Evolutionary conservation across 2,329 filamentous ascomycete species (phyloP).

Genomic region (Colletotrichum nymphaeae): DNA sequence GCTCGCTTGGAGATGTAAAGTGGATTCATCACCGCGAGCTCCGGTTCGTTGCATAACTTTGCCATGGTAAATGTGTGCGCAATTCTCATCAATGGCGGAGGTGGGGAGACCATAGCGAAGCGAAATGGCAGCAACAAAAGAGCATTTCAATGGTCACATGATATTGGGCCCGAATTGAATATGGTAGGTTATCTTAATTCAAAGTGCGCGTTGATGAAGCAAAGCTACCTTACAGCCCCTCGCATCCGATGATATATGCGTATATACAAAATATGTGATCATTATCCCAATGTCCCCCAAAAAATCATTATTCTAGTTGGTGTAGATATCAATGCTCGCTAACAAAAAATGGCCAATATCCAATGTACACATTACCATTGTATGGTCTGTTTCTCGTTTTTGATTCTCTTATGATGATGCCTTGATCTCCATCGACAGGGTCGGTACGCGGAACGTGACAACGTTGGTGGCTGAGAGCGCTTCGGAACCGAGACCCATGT

Average conservation of each 20-base stretch:
- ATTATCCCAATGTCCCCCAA: constrained; percentile 24
- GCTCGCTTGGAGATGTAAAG: constrained; percentile 7
- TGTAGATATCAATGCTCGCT: constrained; percentile 35
- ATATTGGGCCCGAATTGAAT: background rate
- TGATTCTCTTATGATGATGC: background rate
- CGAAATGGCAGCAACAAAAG: background rate
- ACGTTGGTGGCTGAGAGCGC: constrained; percentile 54
- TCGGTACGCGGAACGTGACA: constrained; percentile 61
- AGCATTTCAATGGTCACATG: background rate
- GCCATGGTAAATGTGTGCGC: background rate
- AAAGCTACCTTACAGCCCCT: background rate
- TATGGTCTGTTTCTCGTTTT: background rate
- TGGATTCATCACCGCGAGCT: background rate
- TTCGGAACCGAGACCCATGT: constrained; percentile 64
- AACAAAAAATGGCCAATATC: constrained; percentile 1
- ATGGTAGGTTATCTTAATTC: background rate
- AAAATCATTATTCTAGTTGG: constrained; percentile 32
- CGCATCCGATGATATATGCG: constrained; percentile 1
- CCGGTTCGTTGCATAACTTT: background rate
- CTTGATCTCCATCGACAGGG: constrained; percentile 48
- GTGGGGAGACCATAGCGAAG: background rate
- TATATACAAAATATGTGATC: constrained; percentile 23
- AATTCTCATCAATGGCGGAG: background rate
- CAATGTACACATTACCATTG: constrained; percentile 29
- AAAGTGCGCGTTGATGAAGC: background rate